phyloP scores from a whole-genome alignment of 163 green algal species.

The Chlorella variabilis region DNA sequence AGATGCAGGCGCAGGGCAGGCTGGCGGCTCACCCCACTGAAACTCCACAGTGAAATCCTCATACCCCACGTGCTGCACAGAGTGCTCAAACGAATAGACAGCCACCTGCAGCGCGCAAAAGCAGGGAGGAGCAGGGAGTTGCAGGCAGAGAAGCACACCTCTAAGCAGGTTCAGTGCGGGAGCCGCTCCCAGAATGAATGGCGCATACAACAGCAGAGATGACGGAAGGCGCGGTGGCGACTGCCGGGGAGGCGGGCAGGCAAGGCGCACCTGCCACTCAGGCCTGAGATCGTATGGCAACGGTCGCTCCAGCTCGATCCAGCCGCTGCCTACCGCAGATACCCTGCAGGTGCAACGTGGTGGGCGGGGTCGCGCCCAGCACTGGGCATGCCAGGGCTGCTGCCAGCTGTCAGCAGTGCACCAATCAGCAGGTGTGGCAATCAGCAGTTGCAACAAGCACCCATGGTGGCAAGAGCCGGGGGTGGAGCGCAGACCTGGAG shows the following conservation, averaged over 20 bases:
- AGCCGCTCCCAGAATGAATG: too few relatives aligned
- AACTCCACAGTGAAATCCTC: slow-evolving; percentile 17
- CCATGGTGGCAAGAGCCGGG: too few relatives aligned
- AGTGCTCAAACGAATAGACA: slow-evolving; percentile 12
- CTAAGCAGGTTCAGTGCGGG: too few relatives aligned
- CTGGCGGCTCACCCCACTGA: background rate
- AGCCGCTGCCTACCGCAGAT: slow-evolving; percentile 1
- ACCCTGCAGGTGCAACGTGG: background rate
- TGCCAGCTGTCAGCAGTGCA: too few relatives aligned
- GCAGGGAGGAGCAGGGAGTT: too few relatives aligned
- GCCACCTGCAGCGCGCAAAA: background rate
- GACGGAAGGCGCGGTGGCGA: background rate
- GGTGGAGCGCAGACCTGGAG: too few relatives aligned
- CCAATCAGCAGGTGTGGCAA: too few relatives aligned
- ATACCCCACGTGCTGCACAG: slow-evolving; percentile 16
- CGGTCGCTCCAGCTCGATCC: slow-evolving; percentile 27
- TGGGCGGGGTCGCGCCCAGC: too few relatives aligned
- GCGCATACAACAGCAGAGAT: too few relatives aligned
- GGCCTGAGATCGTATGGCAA: slow-evolving; percentile 14
- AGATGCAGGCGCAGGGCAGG: background rate
- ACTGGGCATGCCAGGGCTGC: too few relatives aligned
- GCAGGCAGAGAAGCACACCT: background rate
- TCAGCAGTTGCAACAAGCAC: too few relatives aligned
- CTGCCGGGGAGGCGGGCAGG: background rate
- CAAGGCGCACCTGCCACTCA: slow-evolving; percentile 2